Base-by-base conservation (phyloP, 106 monocot species). In the Agapanthus africanus region DNA sequence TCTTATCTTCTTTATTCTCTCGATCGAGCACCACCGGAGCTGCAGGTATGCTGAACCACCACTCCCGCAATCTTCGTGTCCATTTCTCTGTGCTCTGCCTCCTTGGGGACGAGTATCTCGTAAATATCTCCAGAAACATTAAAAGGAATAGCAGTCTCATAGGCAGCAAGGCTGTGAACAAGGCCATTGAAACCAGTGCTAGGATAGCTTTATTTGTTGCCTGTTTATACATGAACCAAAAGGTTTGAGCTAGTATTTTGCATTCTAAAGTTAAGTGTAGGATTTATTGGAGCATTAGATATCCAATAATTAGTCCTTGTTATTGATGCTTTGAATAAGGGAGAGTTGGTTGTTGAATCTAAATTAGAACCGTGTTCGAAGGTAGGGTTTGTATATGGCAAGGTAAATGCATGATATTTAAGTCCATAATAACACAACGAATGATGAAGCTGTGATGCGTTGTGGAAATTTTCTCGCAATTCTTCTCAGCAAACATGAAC, bases 31-130 rank as follows among this genome's bases (percentile, higher is more conserved):
- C 49, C 50, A 97, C 88, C 11, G 95, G 95, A 41, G 95, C 91
- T 36, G 88, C 95, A 7, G 95, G 95, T 26, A 97, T 79, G 65
- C 95, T 89, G 68, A 91, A 84, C 95, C 95, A 97, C 95, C 88
- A 97, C 70, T 97, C 95, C 68, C 86, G 75, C 10, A 91, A 52
- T 65, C 95, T 88, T 65, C 95, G 83, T 6, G 68, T 80, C 73
- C 77, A 89, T 73, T 70, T 86, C 67, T 97, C 95, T 3, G 95
- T 97, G 68, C 86, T 87, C 4, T 65, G 40, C 54, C 84, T 84
- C 68, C 95, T 83, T 1, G 32, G 78, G 0, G 95, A 88, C 4
- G 91, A 91, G 44, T 89, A 41, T 59, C 81, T 79, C 8, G 95
- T 97, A 69, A 89, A 97, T 34, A 76, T 51, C 67, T 97, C 95